Percentiles rank a stretch among this genome's conserved stretches.
These are phyloP conservation scores for Cladosporium sp. DNA, from an alignment of 2,329 filamentous ascomycete species.

Conservation along the genomic window DNA sequence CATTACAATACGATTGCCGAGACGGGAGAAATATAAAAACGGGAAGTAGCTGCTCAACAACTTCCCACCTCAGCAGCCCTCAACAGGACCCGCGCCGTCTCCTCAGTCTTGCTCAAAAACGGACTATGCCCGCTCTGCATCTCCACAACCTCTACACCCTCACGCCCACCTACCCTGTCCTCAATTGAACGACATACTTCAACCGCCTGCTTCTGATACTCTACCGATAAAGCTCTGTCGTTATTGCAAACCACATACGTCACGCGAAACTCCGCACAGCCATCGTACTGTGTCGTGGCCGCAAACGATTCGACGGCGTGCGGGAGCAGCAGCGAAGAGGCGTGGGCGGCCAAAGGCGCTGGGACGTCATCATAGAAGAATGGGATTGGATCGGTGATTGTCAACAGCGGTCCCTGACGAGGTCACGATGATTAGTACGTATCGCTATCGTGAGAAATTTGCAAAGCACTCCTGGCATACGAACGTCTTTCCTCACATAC, in stretches of 20 bases:
- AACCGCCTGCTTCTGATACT: conserved; percentile 5
- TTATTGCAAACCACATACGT: conserved; percentile 17
- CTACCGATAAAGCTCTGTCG: conserved; percentile 13
- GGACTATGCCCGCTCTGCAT: conserved; percentile 19
- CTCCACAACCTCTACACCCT: conserved; percentile 8
- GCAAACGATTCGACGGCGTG: conserved; percentile 11
- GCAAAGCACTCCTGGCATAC: no score
- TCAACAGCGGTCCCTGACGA: conserved; percentile 1
- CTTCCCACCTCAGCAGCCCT: no score
- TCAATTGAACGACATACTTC: conserved; percentile 2
- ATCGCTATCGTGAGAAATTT: no score
- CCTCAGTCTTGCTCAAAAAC: conserved; percentile 15
- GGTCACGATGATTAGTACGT: no score
- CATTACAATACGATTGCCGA: no score
- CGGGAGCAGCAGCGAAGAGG: conserved; percentile 10
- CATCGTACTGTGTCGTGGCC: conserved; percentile 11
- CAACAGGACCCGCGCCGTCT: background rate
- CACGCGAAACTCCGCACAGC: conserved; percentile 15
- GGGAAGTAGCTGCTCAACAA: no score
- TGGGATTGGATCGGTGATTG: conserved; percentile 13
- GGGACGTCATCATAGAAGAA: conserved; percentile 19
- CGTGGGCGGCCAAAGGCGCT: conserved; percentile 15
- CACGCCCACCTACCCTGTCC: background rate
- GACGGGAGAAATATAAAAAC: no score
- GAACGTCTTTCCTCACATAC: no score